These are phyloP conservation scores for Yamadazyma phyllophila DNA, from an alignment of 805 yeast species.

Conservation along the genomic window DNA sequence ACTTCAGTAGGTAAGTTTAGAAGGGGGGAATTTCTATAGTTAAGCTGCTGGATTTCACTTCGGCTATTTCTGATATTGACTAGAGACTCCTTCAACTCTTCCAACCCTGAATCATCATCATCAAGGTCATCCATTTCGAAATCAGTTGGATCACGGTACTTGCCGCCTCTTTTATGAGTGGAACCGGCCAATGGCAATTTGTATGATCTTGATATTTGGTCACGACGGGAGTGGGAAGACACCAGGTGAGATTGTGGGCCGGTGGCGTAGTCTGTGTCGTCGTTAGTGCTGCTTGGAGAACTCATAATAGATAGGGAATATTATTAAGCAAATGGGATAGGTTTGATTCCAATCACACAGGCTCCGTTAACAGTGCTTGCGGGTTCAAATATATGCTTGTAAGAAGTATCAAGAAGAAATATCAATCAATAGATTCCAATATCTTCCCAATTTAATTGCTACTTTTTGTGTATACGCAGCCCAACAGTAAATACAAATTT, in stretches of 20 bases:
- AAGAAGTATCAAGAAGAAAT: no score
- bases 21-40: slow-evolving; percentile 35
- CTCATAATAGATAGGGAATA: slow-evolving; percentile 8
- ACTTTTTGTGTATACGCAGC: neutral
- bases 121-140: slow-evolving; percentile 26
- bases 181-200: neutral
- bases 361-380: neutral
- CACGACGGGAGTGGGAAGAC: neutral
- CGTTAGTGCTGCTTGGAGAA: slow-evolving; percentile 14
- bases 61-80: slow-evolving; percentile 25
- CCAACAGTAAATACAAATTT: neutral
- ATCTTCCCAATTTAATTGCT: neutral
- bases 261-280: slow-evolving; percentile 1
- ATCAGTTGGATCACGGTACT: slow-evolving; percentile 2
- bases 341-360: neutral
- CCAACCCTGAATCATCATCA: slow-evolving; percentile 25
- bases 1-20: slow-evolving; percentile 58
- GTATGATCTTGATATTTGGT: neutral
- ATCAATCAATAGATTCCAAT: no score
- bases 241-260: neutral
- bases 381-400: no score
- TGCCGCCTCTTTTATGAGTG: neutral
- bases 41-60: slow-evolving; percentile 22
- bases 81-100: slow-evolving; percentile 35
- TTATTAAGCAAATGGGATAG: neutral